phyloP scores from a whole-genome alignment of 495 filamentous ascomycete species.

The Niebla homalea region DNA sequence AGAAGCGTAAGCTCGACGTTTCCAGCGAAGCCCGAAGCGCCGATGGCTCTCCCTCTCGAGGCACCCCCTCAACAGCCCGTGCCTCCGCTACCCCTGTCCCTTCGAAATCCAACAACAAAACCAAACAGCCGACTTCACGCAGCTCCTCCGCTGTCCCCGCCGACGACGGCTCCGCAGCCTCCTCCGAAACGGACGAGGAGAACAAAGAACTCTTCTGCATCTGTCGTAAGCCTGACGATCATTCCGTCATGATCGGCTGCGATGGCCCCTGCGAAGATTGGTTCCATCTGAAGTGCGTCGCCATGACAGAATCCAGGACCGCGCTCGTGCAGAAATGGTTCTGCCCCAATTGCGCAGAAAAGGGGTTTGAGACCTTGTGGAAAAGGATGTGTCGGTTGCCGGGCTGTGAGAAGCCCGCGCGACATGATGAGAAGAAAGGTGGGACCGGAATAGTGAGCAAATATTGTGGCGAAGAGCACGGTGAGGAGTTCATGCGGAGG shows the following conservation, averaged over 20 bases:
- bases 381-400: constrained; percentile 53
- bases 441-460: constrained; percentile 31
- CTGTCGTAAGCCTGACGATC: constrained; percentile 56
- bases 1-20: constrained; percentile 44
- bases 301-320: constrained; percentile 46
- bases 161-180: constrained; percentile 31
- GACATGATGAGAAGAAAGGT: constrained; percentile 29
- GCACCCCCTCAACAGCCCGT: constrained; percentile 36
- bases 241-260: constrained; percentile 65
- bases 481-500: constrained; percentile 41
- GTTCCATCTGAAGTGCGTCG: constrained; percentile 59
- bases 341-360: constrained; percentile 49
- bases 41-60: constrained; percentile 19
- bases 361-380: constrained; percentile 48
- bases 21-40: constrained; percentile 23
- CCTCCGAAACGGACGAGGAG: constrained; percentile 25
- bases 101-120: constrained; percentile 26
- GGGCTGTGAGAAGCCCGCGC: constrained; percentile 48
- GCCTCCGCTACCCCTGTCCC: constrained; percentile 32
- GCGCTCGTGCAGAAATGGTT: constrained; percentile 58
- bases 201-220: constrained; percentile 51
- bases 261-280: constrained; percentile 63
- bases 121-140: constrained; percentile 18
- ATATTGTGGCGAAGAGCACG: constrained; percentile 58
- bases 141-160: constrained; percentile 21